Base-by-base conservation (phyloP, 2,329 filamentous ascomycete species). In the Scopulariopsis brevicaulis region DNA sequence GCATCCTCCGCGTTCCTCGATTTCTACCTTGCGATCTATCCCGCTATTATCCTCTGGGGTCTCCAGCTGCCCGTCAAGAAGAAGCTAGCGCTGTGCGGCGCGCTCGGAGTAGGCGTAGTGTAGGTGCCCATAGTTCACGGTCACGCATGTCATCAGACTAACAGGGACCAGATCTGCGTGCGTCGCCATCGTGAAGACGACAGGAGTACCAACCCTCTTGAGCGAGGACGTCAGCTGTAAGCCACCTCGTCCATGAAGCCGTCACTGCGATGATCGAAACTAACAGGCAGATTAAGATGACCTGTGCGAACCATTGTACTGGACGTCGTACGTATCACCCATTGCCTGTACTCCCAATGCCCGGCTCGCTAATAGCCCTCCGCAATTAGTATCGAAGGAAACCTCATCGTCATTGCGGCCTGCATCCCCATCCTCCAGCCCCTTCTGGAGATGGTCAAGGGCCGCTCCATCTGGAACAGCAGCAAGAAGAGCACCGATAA, bases 371-470 rank as follows among this genome's bases (percentile, higher is more conserved):
- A 35, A 54, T 12, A 14, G 10, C 11, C 1, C 12, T 54, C 14
- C 7, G 12, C n/a, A 15, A 24, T 8, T n/a, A 54, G 66, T 2
- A 62, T 68, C 59, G 66, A 68, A 61, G 66, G 64, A 20, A 63
- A 61, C 51, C 63, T 64, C 11, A 66, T 68, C 53, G 67, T 67
- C 24, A 67, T 68, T 52, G 67, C 66, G 10, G 61, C 65, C 1
- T 67, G 62, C 43, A 67, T 68, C 28, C 67, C 67, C 0, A 50
- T 67, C 54, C 64, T 69, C 7, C 63, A 64, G 12, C 67, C 66
- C 1, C 58, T 69, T 0, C 48, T 65, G 52, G 66, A 67, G 24
- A 58, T 61, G 40, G 22, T 62, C 15, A 62, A 59, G 24, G 62
- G 62, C 5, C 59, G 57, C 5, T 59, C 40, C 3, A 18, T 54